These are phyloP conservation scores for Erodium texanum DNA, from an alignment of 441 rosid genomes.

Conservation along the genomic window DNA sequence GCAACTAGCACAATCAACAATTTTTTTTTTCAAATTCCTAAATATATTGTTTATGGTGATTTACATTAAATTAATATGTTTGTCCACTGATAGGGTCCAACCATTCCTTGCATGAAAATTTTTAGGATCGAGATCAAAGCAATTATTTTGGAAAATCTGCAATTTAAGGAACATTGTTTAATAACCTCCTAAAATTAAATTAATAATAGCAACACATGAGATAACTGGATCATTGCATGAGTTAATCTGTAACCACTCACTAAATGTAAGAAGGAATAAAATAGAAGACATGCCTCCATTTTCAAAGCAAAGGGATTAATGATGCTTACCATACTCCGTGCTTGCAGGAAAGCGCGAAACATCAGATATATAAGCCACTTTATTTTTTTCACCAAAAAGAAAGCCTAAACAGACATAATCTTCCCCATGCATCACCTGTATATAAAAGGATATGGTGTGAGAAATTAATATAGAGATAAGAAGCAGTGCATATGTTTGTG, in stretches of 20 bases:
- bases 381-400: conserved; percentile 70
- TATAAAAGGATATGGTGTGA: conserved; percentile 6
- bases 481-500: background rate
- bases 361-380: conserved; percentile 86
- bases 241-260: too few species aligned
- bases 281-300: too few species aligned
- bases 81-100: background rate
- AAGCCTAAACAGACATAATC: conserved; percentile 80
- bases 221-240: too few species aligned
- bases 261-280: too few species aligned
- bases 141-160: too few species aligned
- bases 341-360: conserved; percentile 68
- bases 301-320: background rate
- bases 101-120: background rate
- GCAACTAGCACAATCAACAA: background rate
- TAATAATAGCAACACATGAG: too few species aligned
- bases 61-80: background rate
- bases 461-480: background rate
- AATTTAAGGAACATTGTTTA: too few species aligned
- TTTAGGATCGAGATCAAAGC: background rate
- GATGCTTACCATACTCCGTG: conserved; percentile 62
- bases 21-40: too few species aligned
- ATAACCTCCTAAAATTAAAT: too few species aligned
- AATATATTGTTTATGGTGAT: too few species aligned
- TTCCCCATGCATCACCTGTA: conserved; percentile 97